Evolutionary conservation across 2,329 filamentous ascomycete species (phyloP).

Genomic region (Lachnellula subtilissima): DNA sequence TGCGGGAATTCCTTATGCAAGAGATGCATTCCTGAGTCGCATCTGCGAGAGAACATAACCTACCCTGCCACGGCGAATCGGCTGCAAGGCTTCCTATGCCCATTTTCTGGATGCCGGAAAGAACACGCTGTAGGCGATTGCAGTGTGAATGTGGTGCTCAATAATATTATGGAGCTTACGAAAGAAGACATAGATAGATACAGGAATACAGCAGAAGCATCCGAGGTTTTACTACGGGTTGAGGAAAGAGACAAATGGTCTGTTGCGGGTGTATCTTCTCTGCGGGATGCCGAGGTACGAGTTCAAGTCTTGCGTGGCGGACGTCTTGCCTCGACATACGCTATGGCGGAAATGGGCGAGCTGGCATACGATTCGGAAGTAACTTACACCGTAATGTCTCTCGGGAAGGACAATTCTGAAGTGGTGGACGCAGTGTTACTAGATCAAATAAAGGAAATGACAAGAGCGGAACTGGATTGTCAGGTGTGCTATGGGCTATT

Average conservation of each 20-base stretch:
- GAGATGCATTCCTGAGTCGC: conserved; percentile 64
- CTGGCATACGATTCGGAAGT: conserved; percentile 54
- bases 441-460: conserved; percentile 53
- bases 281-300: conserved; percentile 33
- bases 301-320: conserved; percentile 47
- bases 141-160: conserved; percentile 68
- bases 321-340: conserved; percentile 61
- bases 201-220: conserved; percentile 31
- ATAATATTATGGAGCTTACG: conserved; percentile 62
- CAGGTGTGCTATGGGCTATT: conserved; percentile 82
- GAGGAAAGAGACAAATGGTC: conserved; percentile 37
- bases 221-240: conserved; percentile 38
- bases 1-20: conserved; percentile 78
- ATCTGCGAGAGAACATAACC: conserved; percentile 64
- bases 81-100: conserved; percentile 68
- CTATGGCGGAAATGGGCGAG: conserved; percentile 56
- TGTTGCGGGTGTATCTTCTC: conserved; percentile 38
- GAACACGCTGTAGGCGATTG: conserved; percentile 78
- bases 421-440: conserved; percentile 47
- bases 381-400: conserved; percentile 39
- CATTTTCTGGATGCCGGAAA: conserved; percentile 58
- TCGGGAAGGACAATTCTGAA: conserved; percentile 14
- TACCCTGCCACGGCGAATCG: conserved; percentile 68
- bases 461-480: conserved; percentile 73
- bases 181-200: conserved; percentile 47